Conservation (phyloP, 163 green algal genomes). For the Prototheca wickerhamii region DNA sequence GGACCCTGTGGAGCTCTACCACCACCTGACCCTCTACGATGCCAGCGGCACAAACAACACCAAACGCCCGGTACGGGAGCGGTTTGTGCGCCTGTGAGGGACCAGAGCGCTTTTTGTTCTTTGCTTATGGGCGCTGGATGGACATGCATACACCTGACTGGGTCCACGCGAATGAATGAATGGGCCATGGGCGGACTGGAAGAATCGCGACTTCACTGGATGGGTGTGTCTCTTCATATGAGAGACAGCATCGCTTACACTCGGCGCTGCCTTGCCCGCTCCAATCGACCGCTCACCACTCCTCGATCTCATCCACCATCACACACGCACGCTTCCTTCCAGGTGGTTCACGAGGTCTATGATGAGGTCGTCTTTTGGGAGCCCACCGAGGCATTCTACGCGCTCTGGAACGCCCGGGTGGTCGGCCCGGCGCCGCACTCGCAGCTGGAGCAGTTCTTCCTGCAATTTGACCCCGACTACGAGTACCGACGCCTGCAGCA, state of each 20-base stretch:
- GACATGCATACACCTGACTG: no score
- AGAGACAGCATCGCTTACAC: no score
- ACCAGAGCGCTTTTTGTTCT: no score
- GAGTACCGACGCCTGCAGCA: slow-evolving; percentile 26
- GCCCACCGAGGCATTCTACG: slow-evolving; percentile 65
- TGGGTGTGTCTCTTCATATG: not conserved
- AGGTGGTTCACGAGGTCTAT: slow-evolving; percentile 71
- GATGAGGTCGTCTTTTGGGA: slow-evolving; percentile 91
- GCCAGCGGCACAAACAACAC: slow-evolving; percentile 42
- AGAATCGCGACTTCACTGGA: no score
- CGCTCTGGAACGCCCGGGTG: slow-evolving; percentile 11
- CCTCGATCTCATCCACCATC: not conserved
- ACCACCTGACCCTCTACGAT: slow-evolving; percentile 77
- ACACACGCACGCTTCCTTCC: slow-evolving; percentile 21
- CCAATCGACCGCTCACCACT: no score
- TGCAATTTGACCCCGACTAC: slow-evolving; percentile 10
- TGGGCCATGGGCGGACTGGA: no score
- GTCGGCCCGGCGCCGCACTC: slow-evolving; percentile 14
- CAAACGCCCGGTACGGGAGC: slow-evolving; percentile 33
- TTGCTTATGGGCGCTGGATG: no score
- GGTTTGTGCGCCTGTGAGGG: not conserved
- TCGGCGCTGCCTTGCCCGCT: no score
- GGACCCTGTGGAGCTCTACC: slow-evolving; percentile 58
- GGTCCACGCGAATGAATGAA: no score
- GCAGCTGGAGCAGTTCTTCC: slow-evolving; percentile 24